These are phyloP conservation scores for Claviceps fusiformis DNA, from an alignment of 2,329 filamentous ascomycete genomes.

Conservation along the genomic window DNA sequence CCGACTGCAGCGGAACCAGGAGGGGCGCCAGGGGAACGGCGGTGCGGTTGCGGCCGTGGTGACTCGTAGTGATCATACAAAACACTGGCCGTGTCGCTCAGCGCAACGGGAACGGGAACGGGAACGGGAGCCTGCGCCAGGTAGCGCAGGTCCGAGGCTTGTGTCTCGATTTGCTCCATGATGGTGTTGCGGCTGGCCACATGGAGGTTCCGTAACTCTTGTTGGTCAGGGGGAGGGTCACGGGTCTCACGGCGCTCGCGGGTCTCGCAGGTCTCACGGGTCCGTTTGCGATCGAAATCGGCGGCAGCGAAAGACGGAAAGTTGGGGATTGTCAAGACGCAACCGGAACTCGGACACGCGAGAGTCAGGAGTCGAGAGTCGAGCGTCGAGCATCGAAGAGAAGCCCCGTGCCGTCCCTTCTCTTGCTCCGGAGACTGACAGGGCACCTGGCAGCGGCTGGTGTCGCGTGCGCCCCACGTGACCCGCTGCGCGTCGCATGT, in stretches of 20 bases:
- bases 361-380: no score
- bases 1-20: slow-evolving; percentile 27
- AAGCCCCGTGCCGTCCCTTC: no score
- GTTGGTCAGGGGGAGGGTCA: background rate
- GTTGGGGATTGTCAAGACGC: background rate
- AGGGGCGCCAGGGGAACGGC: slow-evolving; percentile 14
- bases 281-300: background rate
- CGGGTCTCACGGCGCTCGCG: no score
- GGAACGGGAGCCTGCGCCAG: slow-evolving; percentile 25
- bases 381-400: no score
- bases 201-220: background rate
- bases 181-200: slow-evolving; percentile 18
- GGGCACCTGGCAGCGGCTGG: no score
- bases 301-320: background rate
- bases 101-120: slow-evolving; percentile 21
- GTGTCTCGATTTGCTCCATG: slow-evolving; percentile 42
- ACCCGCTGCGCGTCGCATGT: no score
- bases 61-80: slow-evolving; percentile 22
- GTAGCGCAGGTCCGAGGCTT: slow-evolving; percentile 40
- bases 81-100: slow-evolving; percentile 17
- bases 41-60: slow-evolving; percentile 18
- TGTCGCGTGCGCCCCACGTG: no score
- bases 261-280: no score
- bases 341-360: no score
- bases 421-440: no score